Base-by-base conservation (phyloP, 2,329 filamentous ascomycete genomes). In the Didymella exigua region DNA sequence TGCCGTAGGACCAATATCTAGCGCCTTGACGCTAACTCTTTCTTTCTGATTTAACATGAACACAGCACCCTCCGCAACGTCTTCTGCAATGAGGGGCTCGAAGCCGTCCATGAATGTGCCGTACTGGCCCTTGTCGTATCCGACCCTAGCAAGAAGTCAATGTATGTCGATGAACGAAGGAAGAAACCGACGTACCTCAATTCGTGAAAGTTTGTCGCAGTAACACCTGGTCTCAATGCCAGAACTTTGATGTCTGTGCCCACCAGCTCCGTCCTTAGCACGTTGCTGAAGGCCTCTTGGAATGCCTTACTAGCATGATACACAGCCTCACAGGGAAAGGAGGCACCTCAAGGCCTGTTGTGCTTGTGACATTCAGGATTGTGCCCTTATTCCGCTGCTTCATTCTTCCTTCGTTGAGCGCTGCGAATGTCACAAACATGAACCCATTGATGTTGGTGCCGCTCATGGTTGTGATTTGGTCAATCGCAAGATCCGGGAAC, bases 271-370 rank as follows among this genome's bases (percentile, higher is more conserved):
- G 74, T 81, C 0, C 81, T 69, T 9, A 83, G 70, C 1, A 75
- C 74, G 49, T 83, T 81, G 0, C 77, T 78, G 56, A 84, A 82
- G 0, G 68, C 80, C 49, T 83, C 80, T 46, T 80, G 78, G 3
- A 69, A 72, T 0, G 79, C 78, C 58, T 81, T 82, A 56, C 70
- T 77, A 4, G 79, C 72, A 54, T 82, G 79, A 49, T 82, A 80
- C 8, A 83, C 78, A 0, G 78, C 75, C 58, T 82, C 80, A 11
- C 79, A 0, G 77, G 69, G 45, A 82, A 82, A 0, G 80, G 80
- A 0, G 80, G 80, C 0, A 76, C 75, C 54, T 82, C 80, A 0
- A 82, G 67, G 0, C 71, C 80, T 0, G 80, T 82, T 0, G 75
- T 74, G 0, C 77, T 80, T 0, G 81, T 79, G 11, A 82, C 66